Evolutionary conservation across 768 basidiomycete species (phyloP).

Genomic region (Mycena venus): DNA sequence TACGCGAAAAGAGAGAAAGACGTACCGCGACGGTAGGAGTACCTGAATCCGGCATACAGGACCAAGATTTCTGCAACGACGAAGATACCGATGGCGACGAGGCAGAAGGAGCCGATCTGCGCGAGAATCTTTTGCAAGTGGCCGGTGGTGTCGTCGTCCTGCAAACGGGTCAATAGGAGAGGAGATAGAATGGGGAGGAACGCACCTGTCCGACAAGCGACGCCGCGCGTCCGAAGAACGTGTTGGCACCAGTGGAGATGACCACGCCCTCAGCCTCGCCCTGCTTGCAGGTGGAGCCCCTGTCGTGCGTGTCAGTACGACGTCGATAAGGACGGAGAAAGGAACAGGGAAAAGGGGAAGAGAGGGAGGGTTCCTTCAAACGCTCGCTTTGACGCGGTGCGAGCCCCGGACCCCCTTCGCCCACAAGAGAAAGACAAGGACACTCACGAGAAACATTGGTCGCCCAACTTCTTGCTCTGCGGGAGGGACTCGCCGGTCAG

Average conservation of each 20-base stretch:
- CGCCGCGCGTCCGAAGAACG: slow-evolving; percentile 99
- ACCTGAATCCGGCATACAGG: slow-evolving; percentile 93
- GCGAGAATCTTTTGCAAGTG: slow-evolving; percentile 99
- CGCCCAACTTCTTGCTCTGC: slow-evolving; percentile 90
- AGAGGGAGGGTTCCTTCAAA: too few relatives aligned
- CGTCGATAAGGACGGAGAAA: too few relatives aligned
- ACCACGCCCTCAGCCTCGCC: slow-evolving; percentile 99
- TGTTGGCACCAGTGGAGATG: slow-evolving; percentile 97
- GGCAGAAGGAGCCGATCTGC: slow-evolving; percentile 97
- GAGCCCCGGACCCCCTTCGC: too few relatives aligned
- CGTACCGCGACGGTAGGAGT: slow-evolving; percentile 86
- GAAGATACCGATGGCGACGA: slow-evolving; percentile 96
- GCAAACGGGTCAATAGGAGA: background rate
- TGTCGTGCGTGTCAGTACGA: slow-evolving; percentile 49
- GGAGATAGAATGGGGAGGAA: background rate
- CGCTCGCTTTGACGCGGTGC: too few relatives aligned
- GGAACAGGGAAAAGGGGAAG: too few relatives aligned
- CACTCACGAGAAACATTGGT: slow-evolving; percentile 98
- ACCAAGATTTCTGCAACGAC: slow-evolving; percentile 94
- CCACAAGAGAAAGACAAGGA: too few relatives aligned
- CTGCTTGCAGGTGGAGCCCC: slow-evolving; percentile 98
- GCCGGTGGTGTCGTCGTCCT: slow-evolving; percentile 96
- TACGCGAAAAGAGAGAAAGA: background rate
- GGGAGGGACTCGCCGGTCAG: slow-evolving; percentile 98
- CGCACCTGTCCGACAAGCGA: slow-evolving; percentile 87